Conservation (phyloP, 495 filamentous ascomycete genomes). For the Penicillium chermesinum region DNA sequence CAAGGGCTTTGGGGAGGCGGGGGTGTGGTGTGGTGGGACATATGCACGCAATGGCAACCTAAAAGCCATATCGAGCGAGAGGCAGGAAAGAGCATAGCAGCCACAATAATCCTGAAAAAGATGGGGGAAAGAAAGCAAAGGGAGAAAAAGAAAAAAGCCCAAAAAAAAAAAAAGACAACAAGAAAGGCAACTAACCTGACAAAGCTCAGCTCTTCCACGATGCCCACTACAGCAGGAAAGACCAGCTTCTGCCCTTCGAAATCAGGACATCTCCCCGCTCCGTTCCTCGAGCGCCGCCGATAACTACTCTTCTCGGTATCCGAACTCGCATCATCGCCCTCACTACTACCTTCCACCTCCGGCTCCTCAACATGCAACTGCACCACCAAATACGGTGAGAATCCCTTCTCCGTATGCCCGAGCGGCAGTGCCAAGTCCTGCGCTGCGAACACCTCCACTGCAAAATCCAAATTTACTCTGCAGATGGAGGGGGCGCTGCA, state of each 20-base stretch:
- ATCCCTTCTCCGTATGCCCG: constrained; percentile 53
- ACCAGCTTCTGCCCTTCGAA: constrained; percentile 59
- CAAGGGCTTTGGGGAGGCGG: not conserved
- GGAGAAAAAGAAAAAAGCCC: constrained; percentile 3
- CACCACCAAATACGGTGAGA: constrained; percentile 75
- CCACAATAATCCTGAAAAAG: not conserved
- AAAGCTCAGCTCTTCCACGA: constrained; percentile 77
- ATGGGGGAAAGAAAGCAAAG: not conserved
- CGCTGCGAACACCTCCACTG: constrained; percentile 48
- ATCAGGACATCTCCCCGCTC: constrained; percentile 61
- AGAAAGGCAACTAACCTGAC: constrained; percentile 52
- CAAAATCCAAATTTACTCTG: constrained; percentile 35
- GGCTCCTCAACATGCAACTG: constrained; percentile 73
- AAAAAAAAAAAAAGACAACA: not conserved
- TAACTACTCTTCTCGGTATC: constrained; percentile 54
- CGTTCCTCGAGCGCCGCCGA: constrained; percentile 62
- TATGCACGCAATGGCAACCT: not conserved
- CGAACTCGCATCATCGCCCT: constrained; percentile 35
- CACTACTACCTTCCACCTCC: constrained; percentile 15
- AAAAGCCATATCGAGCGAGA: not conserved
- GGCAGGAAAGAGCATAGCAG: not conserved
- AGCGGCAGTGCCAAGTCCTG: constrained; percentile 48
- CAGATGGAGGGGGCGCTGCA: too few relatives aligned
- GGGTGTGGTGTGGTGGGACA: not conserved
- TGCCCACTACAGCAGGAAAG: constrained; percentile 56